Evolutionary conservation across 2,329 filamentous ascomycete species (phyloP), one percentile per base, ranked within the genome.

Genomic region (Neofusicoccum sp.): DNA sequence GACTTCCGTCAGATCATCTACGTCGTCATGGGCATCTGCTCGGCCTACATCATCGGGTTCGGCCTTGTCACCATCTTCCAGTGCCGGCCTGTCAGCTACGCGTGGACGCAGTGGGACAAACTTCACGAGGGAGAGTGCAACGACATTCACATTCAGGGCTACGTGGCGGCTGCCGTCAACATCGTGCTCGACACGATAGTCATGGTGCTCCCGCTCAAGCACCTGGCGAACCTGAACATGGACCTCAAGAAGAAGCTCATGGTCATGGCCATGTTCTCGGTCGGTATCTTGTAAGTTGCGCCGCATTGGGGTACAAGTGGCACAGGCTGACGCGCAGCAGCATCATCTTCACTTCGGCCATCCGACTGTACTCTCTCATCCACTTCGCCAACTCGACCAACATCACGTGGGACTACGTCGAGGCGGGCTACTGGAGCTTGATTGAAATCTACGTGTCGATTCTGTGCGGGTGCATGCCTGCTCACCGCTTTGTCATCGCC

Each of bases 301-400:
- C 34, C 9, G n/a, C 34, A 38, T 11, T 38, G 34, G 34, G 9
- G 9, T 38, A n/a, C n/a, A n/a, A 38, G 9, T n/a, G 9, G n/a
- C n/a, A n/a, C 34, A 11, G 76, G 31, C 41, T 76, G 73, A 20
- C 20, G 20, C 20, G 20, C 20, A 20, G 20, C 20, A 20, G 20
- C 58, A 73, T 76, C 51, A 76, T 73, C 6, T 62, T 78, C n/a
- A 67, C 76, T 40, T 76, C 74, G 60, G 73, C 77, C 49, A 66
- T 81, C 30, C 76, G 78, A n/a, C 68, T 81, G 3, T 69, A 72
- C 9, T 76, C 75, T 6, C 71, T 80, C 16, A 72, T 80, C 48
- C 63, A 68, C 44, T 80, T 80, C 62, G 75, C 74, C 8, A 71
- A 67, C 36, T 78, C 78, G 2, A 45, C 64, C 1, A 80, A 81